phyloP scores from a whole-genome alignment of 1,139 yeast genomes.

The Blastobotrys apis region DNA sequence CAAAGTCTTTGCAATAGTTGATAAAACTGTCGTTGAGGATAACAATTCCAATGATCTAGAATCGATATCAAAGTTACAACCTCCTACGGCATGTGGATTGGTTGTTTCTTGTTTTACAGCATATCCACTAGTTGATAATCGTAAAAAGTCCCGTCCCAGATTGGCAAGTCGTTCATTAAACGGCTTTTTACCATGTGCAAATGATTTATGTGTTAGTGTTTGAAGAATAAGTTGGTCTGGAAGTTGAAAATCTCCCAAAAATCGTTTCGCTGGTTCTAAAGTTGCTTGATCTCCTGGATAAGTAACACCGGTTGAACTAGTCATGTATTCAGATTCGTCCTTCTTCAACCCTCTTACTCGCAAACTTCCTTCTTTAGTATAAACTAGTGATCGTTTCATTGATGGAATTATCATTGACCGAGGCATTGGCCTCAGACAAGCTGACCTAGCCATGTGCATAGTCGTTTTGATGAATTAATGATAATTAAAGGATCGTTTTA shows the following conservation, averaged over 20 bases:
- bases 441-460: too few species aligned
- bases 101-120: slow-evolving; percentile 39
- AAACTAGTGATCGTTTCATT: slow-evolving; percentile 33
- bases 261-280: slow-evolving; percentile 45
- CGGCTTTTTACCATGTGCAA: slow-evolving; percentile 86
- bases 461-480: too few species aligned
- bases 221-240: slow-evolving; percentile 56
- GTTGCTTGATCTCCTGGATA: slow-evolving; percentile 55
- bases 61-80: slow-evolving; percentile 52
- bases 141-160: slow-evolving; percentile 71
- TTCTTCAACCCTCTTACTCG: slow-evolving; percentile 71
- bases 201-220: slow-evolving; percentile 85
- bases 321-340: slow-evolving; percentile 63
- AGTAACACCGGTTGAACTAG: slow-evolving; percentile 51
- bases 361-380: slow-evolving; percentile 49
- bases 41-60: slow-evolving; percentile 30
- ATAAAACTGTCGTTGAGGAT: slow-evolving; percentile 35
- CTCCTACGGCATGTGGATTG: slow-evolving; percentile 45
- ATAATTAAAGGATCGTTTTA: neutral
- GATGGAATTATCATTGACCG: neutral
- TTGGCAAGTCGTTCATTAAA: slow-evolving; percentile 79
- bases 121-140: slow-evolving; percentile 52
- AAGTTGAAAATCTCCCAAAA: slow-evolving; percentile 47
- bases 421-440: neutral
- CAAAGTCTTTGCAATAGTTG: slow-evolving; percentile 40